A percentile compares a stretch with the other conserved stretches of the same genome.
phyloP scores from a whole-genome alignment of 2,329 filamentous ascomycete species.

The Rasamsonia emersonii region DNA sequence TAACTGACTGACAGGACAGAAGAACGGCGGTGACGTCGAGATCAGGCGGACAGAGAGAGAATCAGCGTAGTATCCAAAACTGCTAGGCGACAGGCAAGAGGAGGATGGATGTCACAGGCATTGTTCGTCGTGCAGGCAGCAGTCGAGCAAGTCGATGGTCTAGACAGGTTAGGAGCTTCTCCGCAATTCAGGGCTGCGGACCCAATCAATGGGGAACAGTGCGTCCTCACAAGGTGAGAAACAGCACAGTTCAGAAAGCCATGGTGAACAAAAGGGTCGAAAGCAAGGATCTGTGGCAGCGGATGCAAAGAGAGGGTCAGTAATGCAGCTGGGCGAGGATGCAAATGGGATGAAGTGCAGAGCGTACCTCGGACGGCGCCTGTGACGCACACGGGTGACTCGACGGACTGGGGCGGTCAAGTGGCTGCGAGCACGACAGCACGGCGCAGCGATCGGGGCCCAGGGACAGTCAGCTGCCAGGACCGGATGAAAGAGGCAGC shows the following conservation, averaged over 20 bases:
- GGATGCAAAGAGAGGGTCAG: conserved; percentile 1
- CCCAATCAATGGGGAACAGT: conserved; percentile 18
- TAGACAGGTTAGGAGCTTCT: conserved; percentile 29
- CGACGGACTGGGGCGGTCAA: conserved; percentile 21
- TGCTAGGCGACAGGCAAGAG: no score
- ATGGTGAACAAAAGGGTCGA: conserved; percentile 6
- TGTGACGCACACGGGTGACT: conserved; percentile 39
- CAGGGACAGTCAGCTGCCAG: background rate
- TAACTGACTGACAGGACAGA: conserved; percentile 19
- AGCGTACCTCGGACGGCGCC: conserved; percentile 13
- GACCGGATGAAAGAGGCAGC: conserved; percentile 1
- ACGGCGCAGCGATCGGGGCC: conserved; percentile 1
- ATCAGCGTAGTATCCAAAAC: no score
- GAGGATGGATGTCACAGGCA: conserved; percentile 5
- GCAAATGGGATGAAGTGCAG: conserved; percentile 11
- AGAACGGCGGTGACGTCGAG: conserved; percentile 3
- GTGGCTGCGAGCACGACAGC: conserved; percentile 8
- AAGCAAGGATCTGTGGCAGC: background rate
- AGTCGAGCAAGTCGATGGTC: conserved; percentile 17
- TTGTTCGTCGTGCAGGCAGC: conserved; percentile 20
- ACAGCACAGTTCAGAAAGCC: conserved; percentile 14
- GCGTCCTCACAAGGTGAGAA: conserved; percentile 19
- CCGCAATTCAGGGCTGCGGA: conserved; percentile 25
- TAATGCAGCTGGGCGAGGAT: background rate
- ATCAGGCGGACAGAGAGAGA: conserved; percentile 5